phyloP scores from a whole-genome alignment of 805 yeast genomes.

The Tetrapisispora pingtungensis region DNA sequence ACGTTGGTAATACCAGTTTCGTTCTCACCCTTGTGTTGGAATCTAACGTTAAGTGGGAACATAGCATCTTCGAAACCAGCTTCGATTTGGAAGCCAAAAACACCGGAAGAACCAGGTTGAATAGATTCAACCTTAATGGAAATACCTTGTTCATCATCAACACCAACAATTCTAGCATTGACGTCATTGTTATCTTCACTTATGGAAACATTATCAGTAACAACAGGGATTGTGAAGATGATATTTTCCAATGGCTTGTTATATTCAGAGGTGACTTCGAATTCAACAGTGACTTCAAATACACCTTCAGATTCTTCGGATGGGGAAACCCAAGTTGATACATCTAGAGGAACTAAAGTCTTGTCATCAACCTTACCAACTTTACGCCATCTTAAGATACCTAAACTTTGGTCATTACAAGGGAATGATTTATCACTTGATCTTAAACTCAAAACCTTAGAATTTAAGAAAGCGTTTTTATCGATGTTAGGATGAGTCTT shows the following conservation, averaged over 20 bases:
- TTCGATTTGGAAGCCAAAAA: constrained; percentile 69
- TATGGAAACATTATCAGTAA: constrained; percentile 44
- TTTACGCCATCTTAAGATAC: constrained; percentile 88
- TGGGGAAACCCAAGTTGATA: constrained; percentile 77
- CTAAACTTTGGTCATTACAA: constrained; percentile 77
- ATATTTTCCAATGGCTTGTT: constrained; percentile 40
- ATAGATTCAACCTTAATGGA: constrained; percentile 53
- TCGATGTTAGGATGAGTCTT: constrained; percentile 97
- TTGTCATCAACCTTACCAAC: constrained; percentile 52
- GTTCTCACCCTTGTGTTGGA: constrained; percentile 42
- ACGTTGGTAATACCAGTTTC: constrained; percentile 45
- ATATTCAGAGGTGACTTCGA: constrained; percentile 51
- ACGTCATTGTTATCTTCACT: constrained; percentile 39
- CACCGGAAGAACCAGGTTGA: constrained; percentile 47
- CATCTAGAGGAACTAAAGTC: constrained; percentile 48
- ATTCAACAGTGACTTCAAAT: constrained; percentile 77
- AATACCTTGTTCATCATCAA: constrained; percentile 55
- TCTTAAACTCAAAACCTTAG: constrained; percentile 57
- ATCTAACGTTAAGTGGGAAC: constrained; percentile 77
- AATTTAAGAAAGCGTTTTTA: constrained; percentile 51
- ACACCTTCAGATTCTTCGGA: constrained; percentile 44
- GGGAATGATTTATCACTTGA: constrained; percentile 80
- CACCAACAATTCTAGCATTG: constrained; percentile 46
- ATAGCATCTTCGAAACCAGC: constrained; percentile 70
- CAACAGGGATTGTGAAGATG: constrained; percentile 52